These are phyloP conservation scores for Fusarium tjaetaba DNA, from an alignment of 2,329 filamentous ascomycete species.

Conservation along the genomic window DNA sequence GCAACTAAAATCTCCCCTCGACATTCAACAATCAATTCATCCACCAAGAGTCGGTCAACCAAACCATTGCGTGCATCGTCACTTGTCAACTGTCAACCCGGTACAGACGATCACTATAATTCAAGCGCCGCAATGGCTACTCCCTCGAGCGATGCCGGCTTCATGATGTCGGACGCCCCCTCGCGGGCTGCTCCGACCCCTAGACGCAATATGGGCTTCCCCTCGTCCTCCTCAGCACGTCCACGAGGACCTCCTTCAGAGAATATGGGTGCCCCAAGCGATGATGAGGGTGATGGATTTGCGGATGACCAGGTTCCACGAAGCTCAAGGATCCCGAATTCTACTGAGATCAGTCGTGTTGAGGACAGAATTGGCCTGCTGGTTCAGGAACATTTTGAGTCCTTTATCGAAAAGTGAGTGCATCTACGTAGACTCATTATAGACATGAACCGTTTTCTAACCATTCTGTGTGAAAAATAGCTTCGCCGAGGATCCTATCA, in stretches of 20 bases:
- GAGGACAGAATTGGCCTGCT: slow-evolving; percentile 80
- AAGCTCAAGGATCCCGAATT: slow-evolving; percentile 58
- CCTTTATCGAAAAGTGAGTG: slow-evolving; percentile 78
- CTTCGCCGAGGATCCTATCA: slow-evolving; percentile 74
- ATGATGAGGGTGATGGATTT: slow-evolving; percentile 70
- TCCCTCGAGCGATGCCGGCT: slow-evolving; percentile 63
- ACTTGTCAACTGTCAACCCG: neutral
- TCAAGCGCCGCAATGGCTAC: slow-evolving; percentile 54
- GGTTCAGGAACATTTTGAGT: slow-evolving; percentile 80
- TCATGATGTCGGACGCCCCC: slow-evolving; percentile 66
- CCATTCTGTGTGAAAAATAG: slow-evolving; percentile 44
- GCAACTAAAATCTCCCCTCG: slow-evolving; percentile 39
- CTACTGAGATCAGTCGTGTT: slow-evolving; percentile 71
- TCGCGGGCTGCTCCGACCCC: slow-evolving; percentile 56
- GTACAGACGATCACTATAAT: neutral
- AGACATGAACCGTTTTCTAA: neutral
- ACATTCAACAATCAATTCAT: slow-evolving; percentile 22
- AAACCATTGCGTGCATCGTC: neutral
- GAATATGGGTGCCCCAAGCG: slow-evolving; percentile 67
- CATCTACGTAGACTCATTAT: neutral
- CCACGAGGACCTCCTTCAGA: slow-evolving; percentile 71
- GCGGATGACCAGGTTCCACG: slow-evolving; percentile 71
- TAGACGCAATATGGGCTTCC: slow-evolving; percentile 54
- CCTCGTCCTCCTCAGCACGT: slow-evolving; percentile 63
- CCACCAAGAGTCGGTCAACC: neutral